These are phyloP conservation scores for Fraxinus quadrangulata DNA, from an alignment of 257 asterid genomes.

Conservation along the genomic window DNA sequence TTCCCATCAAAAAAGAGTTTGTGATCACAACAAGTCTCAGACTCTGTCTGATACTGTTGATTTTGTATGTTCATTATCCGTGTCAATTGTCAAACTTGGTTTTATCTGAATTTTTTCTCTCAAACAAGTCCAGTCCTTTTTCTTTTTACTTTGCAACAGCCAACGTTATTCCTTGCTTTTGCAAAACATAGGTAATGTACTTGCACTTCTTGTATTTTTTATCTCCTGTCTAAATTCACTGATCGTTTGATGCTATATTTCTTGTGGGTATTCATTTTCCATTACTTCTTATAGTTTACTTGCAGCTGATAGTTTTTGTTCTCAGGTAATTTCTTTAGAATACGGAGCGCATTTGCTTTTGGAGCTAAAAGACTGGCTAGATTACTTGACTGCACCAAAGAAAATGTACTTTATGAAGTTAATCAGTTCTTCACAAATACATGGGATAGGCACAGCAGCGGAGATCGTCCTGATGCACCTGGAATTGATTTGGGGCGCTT, in stretches of 20 bases:
- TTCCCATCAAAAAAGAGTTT: background rate
- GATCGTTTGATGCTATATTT: background rate
- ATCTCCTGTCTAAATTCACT: background rate
- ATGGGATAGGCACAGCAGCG: slow-evolving; percentile 90
- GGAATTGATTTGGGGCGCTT: slow-evolving; percentile 42
- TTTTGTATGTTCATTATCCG: background rate
- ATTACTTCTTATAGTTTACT: slow-evolving; percentile 4
- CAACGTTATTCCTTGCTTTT: background rate
- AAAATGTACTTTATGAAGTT: slow-evolving; percentile 56
- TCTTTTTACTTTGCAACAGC: slow-evolving; percentile 4
- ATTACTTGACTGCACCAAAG: slow-evolving; percentile 72
- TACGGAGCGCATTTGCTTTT: slow-evolving; percentile 91
- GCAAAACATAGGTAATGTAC: slow-evolving; percentile 10
- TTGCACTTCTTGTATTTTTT: background rate
- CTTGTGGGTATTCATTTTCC: slow-evolving; percentile 11
- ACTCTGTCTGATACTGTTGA: background rate
- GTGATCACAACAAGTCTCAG: background rate
- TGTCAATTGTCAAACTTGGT: background rate
- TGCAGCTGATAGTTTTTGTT: slow-evolving; percentile 21
- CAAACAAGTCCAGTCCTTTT: too few species aligned
- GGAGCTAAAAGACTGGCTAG: slow-evolving; percentile 86
- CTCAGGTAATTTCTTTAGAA: slow-evolving; percentile 83
- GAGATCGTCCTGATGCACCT: slow-evolving; percentile 90
- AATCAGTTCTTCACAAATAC: slow-evolving; percentile 89
- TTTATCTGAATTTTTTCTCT: background rate